Percentiles rank a stretch among this genome's conserved stretches.
Conservation (phyloP, 1,139 yeast genomes). For the Scheffersomyces lignicola region DNA sequence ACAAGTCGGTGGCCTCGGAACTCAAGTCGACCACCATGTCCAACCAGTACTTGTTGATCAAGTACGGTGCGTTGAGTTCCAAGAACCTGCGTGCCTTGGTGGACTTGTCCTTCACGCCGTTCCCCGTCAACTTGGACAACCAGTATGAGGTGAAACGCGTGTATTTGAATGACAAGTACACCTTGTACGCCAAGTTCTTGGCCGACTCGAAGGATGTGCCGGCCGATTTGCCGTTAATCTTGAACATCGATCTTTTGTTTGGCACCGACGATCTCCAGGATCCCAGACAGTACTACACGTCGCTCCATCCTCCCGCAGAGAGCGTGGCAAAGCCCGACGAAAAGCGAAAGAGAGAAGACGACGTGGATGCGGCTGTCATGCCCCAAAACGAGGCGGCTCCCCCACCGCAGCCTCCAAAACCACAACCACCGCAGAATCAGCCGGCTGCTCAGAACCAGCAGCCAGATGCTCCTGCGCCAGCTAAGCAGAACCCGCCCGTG, state of each 20-base stretch:
- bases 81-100: slow-evolving; percentile 14
- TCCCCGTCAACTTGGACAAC: slow-evolving; percentile 8
- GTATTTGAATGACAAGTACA: background rate
- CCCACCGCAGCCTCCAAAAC: no score
- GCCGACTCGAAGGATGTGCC: slow-evolving; percentile 5
- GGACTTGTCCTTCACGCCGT: slow-evolving; percentile 14
- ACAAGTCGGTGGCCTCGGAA: background rate
- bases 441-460: background rate
- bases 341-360: slow-evolving; percentile 1
- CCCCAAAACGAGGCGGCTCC: slow-evolving; percentile 1
- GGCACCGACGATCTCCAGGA: slow-evolving; percentile 25
- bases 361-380: background rate
- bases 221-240: slow-evolving; percentile 16
- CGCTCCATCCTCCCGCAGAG: slow-evolving; percentile 10
- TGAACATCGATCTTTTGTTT: slow-evolving; percentile 26
- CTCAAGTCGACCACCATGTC: slow-evolving; percentile 6
- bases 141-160: slow-evolving; percentile 4
- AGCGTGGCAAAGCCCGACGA: no score
- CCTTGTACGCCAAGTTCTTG: slow-evolving; percentile 10
- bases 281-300: slow-evolving; percentile 13
- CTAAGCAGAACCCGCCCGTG: background rate
- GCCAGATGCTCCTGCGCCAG: slow-evolving; percentile 1
- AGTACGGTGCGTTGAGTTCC: slow-evolving; percentile 11
- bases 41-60: slow-evolving; percentile 16
- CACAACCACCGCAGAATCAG: background rate